Conservation (phyloP, 257 asterid genomes). For the Nemophila menziesii region DNA sequence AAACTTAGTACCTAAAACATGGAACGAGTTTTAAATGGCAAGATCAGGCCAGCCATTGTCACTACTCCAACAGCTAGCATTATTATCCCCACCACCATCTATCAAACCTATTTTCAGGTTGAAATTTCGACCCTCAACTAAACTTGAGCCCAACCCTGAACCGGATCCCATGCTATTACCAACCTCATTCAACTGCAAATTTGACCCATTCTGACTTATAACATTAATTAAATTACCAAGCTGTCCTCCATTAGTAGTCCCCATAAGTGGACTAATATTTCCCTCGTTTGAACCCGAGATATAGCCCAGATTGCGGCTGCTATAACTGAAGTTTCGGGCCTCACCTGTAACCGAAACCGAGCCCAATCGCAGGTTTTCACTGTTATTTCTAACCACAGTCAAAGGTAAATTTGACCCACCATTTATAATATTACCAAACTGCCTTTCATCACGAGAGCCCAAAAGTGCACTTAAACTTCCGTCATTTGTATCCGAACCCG, state of each 20-base stretch:
- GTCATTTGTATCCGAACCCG: slow-evolving; percentile 20
- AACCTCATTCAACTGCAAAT: slow-evolving; percentile 20
- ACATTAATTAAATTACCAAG: slow-evolving; percentile 32
- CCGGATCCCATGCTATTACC: slow-evolving; percentile 7
- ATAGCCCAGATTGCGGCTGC: slow-evolving; percentile 6
- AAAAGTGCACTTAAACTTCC: slow-evolving; percentile 50
- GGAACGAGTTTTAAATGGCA: slow-evolving; percentile 55
- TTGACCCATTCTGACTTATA: slow-evolving; percentile 25
- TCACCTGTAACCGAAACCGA: not conserved
- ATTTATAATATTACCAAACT: slow-evolving; percentile 29
- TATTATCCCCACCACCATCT: slow-evolving; percentile 21
- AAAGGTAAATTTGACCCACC: slow-evolving; percentile 34
- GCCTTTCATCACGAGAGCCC: slow-evolving; percentile 33
- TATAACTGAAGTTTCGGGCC: slow-evolving; percentile 11
- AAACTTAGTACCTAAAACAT: slow-evolving; percentile 39
- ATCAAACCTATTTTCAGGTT: slow-evolving; percentile 22
- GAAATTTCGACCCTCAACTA: slow-evolving; percentile 1
- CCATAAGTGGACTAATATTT: slow-evolving; percentile 35
- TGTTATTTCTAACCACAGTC: slow-evolving; percentile 14
- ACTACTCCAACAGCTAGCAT: slow-evolving; percentile 28
- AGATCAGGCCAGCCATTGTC: slow-evolving; percentile 68
- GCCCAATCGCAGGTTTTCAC: too few species aligned
- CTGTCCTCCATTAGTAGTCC: slow-evolving; percentile 30
- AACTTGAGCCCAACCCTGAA: slow-evolving; percentile 18
- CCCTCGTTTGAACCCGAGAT: slow-evolving; percentile 14